Base-by-base conservation (phyloP, 2,329 filamentous ascomycete genomes). In the Fusarium mundagurra region DNA sequence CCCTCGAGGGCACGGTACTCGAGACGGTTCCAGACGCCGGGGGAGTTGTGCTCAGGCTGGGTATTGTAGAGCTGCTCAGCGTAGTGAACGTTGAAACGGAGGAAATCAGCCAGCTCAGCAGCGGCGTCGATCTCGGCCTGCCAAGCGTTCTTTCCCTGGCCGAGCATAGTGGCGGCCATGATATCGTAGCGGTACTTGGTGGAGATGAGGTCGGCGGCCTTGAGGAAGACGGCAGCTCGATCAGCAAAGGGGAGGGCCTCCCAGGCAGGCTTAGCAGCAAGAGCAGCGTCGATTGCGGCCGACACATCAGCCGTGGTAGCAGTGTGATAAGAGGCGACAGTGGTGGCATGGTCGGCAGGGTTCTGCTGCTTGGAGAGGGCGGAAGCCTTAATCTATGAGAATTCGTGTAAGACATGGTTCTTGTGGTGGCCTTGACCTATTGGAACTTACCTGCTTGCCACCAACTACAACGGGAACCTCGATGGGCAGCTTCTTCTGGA, bases 121-220 rank as follows among this genome's bases (percentile, higher is more conserved):
- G 96, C 96, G 44, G 95, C 90, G 83, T 98, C 96, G 74, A 98
- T 98, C 88, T 99, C 96, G n/a, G 96, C 96, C 85, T 99, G 96
- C 95, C 95, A 98, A 54, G 94, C 94, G 83, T 98, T 98, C 90
- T 98, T 98, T 79, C 96, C 96, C 85, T 99, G 96, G 70, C 96
- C 96, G 38, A 98, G 87, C 91, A 98, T 98, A 20, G 96, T 98
- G 50, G 94, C 91, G 13, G 96, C 96, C 93, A 98, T 97, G 78
- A 99, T 90, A 64, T 98, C 94, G 84, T 98, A 98, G 81, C 96
- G 91, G 85, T 99, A 98, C 86, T 98, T 98, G 74, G 90, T 93
- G 62, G 93, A 88, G 76, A 99, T 91, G 72, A 99, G 87, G 81
- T 98, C 95, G 39, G 96, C 96, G 7, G 96, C 96, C 88, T 98